phyloP scores from a whole-genome alignment of 1,139 yeast genomes.

The Magnusiomyces tetraspermus region DNA sequence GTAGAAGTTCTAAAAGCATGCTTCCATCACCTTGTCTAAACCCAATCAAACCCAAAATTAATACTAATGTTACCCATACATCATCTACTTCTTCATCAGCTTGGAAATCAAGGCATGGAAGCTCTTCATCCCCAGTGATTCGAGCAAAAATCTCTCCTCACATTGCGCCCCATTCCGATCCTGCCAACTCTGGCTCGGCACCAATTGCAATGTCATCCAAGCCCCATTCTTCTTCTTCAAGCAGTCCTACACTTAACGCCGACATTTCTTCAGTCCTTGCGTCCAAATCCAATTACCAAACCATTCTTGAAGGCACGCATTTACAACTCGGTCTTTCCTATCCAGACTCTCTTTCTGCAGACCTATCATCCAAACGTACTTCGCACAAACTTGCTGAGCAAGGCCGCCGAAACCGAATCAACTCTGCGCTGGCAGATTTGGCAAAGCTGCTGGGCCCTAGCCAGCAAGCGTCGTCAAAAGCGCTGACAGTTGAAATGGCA shows the following conservation, averaged over 20 bases:
- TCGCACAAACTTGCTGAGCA: constrained; percentile 93
- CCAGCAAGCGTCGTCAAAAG: constrained; percentile 56
- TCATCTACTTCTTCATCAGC: constrained; percentile 10
- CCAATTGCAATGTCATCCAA: constrained; percentile 18
- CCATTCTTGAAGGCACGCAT: constrained; percentile 38
- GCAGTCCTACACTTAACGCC: constrained; percentile 1
- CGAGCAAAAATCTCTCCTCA: constrained; percentile 22
- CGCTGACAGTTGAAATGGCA: constrained; percentile 90
- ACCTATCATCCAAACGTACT: constrained; percentile 40
- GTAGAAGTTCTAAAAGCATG: constrained; percentile 5
- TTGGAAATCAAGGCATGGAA: constrained; percentile 10
- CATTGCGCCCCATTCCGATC: constrained; percentile 13
- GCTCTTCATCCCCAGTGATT: constrained; percentile 21
- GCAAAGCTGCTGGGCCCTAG: constrained; percentile 56
- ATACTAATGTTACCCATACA: too few relatives aligned
- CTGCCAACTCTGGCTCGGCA: constrained; percentile 15
- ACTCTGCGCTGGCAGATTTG: constrained; percentile 70
- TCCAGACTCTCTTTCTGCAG: constrained; percentile 35
- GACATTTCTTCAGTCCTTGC: constrained; percentile 32
- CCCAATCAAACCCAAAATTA: constrained; percentile 10
- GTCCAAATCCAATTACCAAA: constrained; percentile 37
- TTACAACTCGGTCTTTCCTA: constrained; percentile 34
- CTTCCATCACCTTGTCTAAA: constrained; percentile 4
- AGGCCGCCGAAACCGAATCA: constrained; percentile 88
- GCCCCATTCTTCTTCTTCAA: constrained; percentile 16